A percentile compares a stretch with the other conserved stretches of the same genome.
Conservation (phyloP, 306 rosid genomes). For the Prosopis cineraria region DNA sequence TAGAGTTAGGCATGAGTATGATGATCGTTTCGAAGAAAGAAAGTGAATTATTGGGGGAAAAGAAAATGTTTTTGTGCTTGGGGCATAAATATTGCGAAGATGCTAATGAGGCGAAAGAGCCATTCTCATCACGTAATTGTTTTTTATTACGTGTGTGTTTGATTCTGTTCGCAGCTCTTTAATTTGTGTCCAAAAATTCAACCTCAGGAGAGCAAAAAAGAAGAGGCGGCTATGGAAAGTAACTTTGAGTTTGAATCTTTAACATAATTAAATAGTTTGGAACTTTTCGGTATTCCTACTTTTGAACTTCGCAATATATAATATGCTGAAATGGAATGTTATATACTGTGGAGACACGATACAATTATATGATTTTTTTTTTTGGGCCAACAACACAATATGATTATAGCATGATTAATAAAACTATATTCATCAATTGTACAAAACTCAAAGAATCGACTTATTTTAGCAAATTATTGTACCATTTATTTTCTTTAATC, state of each 20-base stretch:
- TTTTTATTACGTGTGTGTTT: not conserved
- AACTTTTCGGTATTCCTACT: not conserved
- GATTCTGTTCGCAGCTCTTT: not conserved
- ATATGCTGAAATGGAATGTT: not conserved
- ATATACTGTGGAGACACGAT: not conserved
- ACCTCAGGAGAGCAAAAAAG: not conserved
- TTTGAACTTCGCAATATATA: not conserved
- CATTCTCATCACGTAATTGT: not conserved
- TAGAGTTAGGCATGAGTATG: not conserved
- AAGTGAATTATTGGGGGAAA: not conserved
- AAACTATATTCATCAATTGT: not conserved
- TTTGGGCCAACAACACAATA: too few relatives aligned
- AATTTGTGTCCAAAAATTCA: not conserved
- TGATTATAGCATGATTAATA: too few relatives aligned
- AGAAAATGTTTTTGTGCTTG: not conserved
- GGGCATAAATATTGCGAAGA: not conserved
- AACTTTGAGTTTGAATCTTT: slow-evolving; percentile 24
- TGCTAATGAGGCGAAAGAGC: not conserved
- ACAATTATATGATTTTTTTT: too few relatives aligned
- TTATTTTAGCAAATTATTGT: not conserved
- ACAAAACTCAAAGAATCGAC: not conserved
- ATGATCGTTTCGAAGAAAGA: not conserved
- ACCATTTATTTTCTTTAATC: not conserved
- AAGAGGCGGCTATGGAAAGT: slow-evolving; percentile 10
- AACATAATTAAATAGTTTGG: not conserved